These are phyloP conservation scores for Monosporascus sp. DNA, from an alignment of 2,329 filamentous ascomycete species.

Conservation along the genomic window DNA sequence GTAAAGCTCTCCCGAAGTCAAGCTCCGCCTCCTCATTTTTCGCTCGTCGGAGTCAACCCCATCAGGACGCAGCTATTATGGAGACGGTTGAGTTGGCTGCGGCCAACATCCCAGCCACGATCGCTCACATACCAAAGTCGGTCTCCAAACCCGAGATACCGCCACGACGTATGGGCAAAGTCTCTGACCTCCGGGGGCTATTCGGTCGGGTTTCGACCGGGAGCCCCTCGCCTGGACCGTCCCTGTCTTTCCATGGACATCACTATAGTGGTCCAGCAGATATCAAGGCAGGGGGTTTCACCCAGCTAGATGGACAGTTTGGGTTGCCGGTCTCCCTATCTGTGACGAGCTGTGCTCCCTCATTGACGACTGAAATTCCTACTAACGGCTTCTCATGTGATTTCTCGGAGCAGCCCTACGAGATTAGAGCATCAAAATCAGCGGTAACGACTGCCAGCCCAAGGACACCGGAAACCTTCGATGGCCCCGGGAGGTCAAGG, in stretches of 20 bases:
- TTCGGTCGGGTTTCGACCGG: slow-evolving; percentile 21
- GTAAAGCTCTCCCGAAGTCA: neutral
- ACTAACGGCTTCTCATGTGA: slow-evolving; percentile 24
- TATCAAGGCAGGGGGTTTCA: slow-evolving; percentile 1
- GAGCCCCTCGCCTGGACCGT: slow-evolving; percentile 13
- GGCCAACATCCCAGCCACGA: neutral
- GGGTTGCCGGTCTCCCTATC: neutral
- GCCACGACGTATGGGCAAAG: slow-evolving; percentile 15
- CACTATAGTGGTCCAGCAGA: slow-evolving; percentile 6
- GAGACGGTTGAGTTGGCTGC: neutral
- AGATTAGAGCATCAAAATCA: neutral
- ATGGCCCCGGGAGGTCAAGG: neutral
- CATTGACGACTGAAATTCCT: slow-evolving; percentile 24
- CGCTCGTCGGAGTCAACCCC: neutral
- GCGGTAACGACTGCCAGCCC: neutral
- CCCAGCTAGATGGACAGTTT: neutral
- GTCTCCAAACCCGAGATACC: slow-evolving; percentile 2
- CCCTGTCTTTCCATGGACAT: slow-evolving; percentile 17
- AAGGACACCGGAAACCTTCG: neutral
- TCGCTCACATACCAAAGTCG: slow-evolving; percentile 1
- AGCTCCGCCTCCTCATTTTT: neutral
- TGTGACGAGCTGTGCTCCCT: slow-evolving; percentile 15
- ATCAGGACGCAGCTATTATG: neutral
- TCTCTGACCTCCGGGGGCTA: slow-evolving; percentile 24
- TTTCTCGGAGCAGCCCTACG: slow-evolving; percentile 10